Evolutionary conservation across 1,139 yeast genomes (phyloP).

Genomic region (Candida mesenterica): DNA sequence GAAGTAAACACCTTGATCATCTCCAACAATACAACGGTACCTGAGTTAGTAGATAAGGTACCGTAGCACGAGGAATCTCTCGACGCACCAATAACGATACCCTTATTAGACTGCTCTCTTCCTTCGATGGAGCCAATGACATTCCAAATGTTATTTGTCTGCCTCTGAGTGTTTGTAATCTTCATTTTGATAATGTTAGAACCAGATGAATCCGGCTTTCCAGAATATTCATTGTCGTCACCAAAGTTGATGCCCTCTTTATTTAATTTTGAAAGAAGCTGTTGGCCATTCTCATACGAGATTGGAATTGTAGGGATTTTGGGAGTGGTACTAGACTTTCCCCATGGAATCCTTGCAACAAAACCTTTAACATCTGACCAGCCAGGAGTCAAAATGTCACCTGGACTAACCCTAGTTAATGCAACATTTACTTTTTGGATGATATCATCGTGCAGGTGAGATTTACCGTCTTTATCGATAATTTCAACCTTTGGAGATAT

Average conservation of each 20-base stretch:
- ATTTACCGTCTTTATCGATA: slow-evolving; percentile 7
- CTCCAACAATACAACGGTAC: slow-evolving; percentile 72
- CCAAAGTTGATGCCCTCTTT: slow-evolving; percentile 44
- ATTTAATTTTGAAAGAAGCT: slow-evolving; percentile 46
- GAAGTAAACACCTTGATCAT: slow-evolving; percentile 69
- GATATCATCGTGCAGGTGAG: slow-evolving; percentile 34
- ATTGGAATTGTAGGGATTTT: slow-evolving; percentile 75
- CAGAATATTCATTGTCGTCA: slow-evolving; percentile 24
- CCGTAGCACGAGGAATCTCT: slow-evolving; percentile 82
- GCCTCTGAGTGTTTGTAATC: slow-evolving; percentile 50
- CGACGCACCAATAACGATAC: slow-evolving; percentile 78
- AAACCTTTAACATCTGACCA: slow-evolving; percentile 53
- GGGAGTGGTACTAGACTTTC: slow-evolving; percentile 56
- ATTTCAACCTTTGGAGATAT: slow-evolving; percentile 28
- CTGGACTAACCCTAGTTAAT: slow-evolving; percentile 63
- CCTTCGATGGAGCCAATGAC: slow-evolving; percentile 79
- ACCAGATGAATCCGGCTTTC: slow-evolving; percentile 18
- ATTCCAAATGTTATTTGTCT: slow-evolving; percentile 75
- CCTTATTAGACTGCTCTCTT: slow-evolving; percentile 72
- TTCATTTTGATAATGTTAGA: slow-evolving; percentile 28
- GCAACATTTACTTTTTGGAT: slow-evolving; percentile 69
- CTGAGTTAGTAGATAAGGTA: slow-evolving; percentile 69
- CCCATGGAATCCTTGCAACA: slow-evolving; percentile 38
- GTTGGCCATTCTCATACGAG: slow-evolving; percentile 65
- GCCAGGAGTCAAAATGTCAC: slow-evolving; percentile 80